A percentile compares a stretch with the other conserved stretches of the same genome.
Conservation (phyloP, 176 grass and related monocot genomes). For the Calamus simplicifolius region DNA sequence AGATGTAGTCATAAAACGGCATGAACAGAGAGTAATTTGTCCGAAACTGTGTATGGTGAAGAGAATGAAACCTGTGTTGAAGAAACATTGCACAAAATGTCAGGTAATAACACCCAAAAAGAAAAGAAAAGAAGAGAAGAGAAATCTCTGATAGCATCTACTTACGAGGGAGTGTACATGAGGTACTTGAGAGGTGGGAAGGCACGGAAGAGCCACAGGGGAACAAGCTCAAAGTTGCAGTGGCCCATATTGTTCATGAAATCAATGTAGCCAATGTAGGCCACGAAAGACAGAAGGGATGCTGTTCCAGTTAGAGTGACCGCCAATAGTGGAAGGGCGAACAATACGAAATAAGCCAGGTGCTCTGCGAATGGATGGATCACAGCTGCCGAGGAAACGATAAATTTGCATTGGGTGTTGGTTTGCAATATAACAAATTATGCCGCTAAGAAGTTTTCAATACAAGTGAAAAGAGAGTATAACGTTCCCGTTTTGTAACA, state of each 20-base stretch:
- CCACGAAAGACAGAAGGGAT: slow-evolving; percentile 29
- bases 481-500: no score
- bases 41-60: slow-evolving; percentile 88
- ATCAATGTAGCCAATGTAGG: slow-evolving; percentile 57
- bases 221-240: slow-evolving; percentile 86
- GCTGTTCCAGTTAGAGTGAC: slow-evolving; percentile 24
- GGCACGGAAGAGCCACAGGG: slow-evolving; percentile 51
- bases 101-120: no score
- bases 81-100: background rate
- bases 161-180: slow-evolving; percentile 98
- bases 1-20: slow-evolving; percentile 96
- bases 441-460: no score
- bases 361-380: slow-evolving; percentile 92
- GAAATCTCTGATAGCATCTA: background rate
- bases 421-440: no score
- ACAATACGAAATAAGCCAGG: slow-evolving; percentile 52
- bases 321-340: slow-evolving; percentile 44
- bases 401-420: background rate
- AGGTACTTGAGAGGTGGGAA: slow-evolving; percentile 89
- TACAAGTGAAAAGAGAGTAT: no score
- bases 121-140: no score
- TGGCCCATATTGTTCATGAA: slow-evolving; percentile 99
- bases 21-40: slow-evolving; percentile 90
- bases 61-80: slow-evolving; percentile 65
- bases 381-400: slow-evolving; percentile 41